Evolutionary conservation across 345 rosid genomes (phyloP), one percentile per base, ranked within the genome.

Genomic region (Salix exigua): DNA sequence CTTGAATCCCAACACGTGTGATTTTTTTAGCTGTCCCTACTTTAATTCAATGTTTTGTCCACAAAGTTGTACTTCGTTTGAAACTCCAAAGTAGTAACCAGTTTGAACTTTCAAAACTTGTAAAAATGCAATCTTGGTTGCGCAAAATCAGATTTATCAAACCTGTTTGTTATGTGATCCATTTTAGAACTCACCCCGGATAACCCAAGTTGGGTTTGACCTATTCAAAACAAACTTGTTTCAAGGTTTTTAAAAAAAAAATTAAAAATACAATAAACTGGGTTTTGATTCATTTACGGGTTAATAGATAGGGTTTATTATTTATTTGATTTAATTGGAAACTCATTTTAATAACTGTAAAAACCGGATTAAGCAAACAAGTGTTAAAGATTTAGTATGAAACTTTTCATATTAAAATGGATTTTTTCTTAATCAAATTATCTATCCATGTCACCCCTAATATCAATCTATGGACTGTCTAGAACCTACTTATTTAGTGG

Each of bases 41-140:
- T 53, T n/a, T 2, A 55, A 11, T 4, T n/a, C 4, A 55, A 11
- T 23, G 11, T 23, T 55, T 55, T 55, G 25, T 55, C 62, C 25
- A 11, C 13, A 58, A 9, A 58, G 53, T 14, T 8, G 28, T 35
- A 26, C 21, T 58, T 48, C 1, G 23, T 58, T 58, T n/a, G 28
- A 23, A 23, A 46, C 4, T 16, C 37, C 1, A 44, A 55, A 33
- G 63, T 44, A 18, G 42, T 42, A 11, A 11, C 40, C 50, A 30
- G 51, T 81, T 73, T 46, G 53, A 74, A 81, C 18, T 26, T 58
- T 28, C 66, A 51, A 68, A 48, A n/a, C 9, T 13, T 17, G 17
- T 21, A 26, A 28, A 1, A 53, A 81, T 81, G 86, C 21, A 4
- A 8, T 33, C 14, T 4, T 30, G 66, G 40, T 37, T 71, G 14